Base-by-base conservation (phyloP, 331 rosid species). In the Cydonia oblonga region DNA sequence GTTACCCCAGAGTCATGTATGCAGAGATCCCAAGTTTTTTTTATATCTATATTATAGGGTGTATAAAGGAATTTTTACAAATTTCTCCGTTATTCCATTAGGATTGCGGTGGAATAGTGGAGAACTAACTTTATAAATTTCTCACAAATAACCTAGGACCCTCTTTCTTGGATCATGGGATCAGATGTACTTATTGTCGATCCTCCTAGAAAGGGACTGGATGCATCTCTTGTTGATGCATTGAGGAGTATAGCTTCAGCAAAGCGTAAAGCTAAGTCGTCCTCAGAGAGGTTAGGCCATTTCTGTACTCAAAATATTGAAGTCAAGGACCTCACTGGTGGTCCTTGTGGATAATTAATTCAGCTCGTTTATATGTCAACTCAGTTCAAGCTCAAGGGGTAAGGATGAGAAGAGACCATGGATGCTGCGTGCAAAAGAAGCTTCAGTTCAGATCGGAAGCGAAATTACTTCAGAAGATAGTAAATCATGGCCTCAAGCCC, bases 141-240 rank as follows among this genome's bases (percentile, higher is more conserved):
- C 80, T 81, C n/a, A 75, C 77, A 64, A 79, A 66, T 81, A 53
- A 81, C 76, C 89, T 71, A 93, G 98, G 97, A 93, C 12, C 96
- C 98, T 76, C 79, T 91, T 78, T 74, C 86, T 60, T 93, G 98
- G 97, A 82, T 93, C 56, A 58, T 76, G 87, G 97, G 96, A 30
- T 90, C 96, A 61, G 96, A 93, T 74, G 97, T 93, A 64, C 70
- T 93, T 60, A 85, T 93, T 77, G 89, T 93, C 38, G 98, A 93
- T 89, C 98, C 98, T 78, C 98, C 96, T 49, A 85, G 98, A 76
- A 93, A 88, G 87, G 98, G 98, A 66, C 76, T 93, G 70, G 98
- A 89, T 74, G 70, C 79, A 61, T 85, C 98, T 75, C 91, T 91
- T 78, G 68, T 90, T 35, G 86, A 84, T 69, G 81, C 86, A 40